phyloP scores from a whole-genome alignment of 495 filamentous ascomycete species.

The Rusavskia elegans region DNA sequence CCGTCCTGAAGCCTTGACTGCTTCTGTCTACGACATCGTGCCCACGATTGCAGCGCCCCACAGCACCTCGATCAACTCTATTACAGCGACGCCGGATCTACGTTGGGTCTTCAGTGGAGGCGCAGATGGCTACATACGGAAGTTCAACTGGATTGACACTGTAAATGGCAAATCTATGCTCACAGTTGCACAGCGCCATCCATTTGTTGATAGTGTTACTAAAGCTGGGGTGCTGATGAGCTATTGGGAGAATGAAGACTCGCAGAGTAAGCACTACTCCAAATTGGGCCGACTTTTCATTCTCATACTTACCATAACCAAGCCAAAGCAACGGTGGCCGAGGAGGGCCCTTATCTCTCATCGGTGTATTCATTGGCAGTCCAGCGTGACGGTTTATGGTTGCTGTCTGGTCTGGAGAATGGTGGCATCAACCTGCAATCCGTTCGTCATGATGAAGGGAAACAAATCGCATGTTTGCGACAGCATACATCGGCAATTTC shows the following conservation, averaged over 20 bases:
- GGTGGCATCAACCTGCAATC: conserved; percentile 88
- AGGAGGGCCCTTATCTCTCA: conserved; percentile 43
- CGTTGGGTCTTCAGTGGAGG: conserved; percentile 91
- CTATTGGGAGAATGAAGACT: conserved; percentile 85
- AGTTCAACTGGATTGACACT: conserved; percentile 89
- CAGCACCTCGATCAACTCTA: conserved; percentile 85
- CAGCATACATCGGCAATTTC: conserved; percentile 88
- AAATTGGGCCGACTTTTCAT: not conserved
- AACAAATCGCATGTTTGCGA: conserved; percentile 61
- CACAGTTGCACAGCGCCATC: conserved; percentile 90
- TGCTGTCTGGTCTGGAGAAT: conserved; percentile 76
- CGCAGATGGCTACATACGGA: conserved; percentile 84
- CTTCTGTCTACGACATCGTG: conserved; percentile 85
- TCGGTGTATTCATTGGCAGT: conserved; percentile 90
- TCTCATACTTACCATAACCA: conserved; percentile 11
- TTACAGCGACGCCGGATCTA: conserved; percentile 86
- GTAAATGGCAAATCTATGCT: conserved; percentile 88
- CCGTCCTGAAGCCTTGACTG: conserved; percentile 65
- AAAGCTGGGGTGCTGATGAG: conserved; percentile 86
- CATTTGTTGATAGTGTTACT: conserved; percentile 92
- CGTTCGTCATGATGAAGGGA: conserved; percentile 90
- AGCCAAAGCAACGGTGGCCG: conserved; percentile 21
- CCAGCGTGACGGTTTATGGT: conserved; percentile 78
- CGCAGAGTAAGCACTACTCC: conserved; percentile 11
- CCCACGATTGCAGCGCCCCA: conserved; percentile 94